Evolutionary conservation across 805 yeast genomes (phyloP).

Genomic region (Candida coquimbonensis): DNA sequence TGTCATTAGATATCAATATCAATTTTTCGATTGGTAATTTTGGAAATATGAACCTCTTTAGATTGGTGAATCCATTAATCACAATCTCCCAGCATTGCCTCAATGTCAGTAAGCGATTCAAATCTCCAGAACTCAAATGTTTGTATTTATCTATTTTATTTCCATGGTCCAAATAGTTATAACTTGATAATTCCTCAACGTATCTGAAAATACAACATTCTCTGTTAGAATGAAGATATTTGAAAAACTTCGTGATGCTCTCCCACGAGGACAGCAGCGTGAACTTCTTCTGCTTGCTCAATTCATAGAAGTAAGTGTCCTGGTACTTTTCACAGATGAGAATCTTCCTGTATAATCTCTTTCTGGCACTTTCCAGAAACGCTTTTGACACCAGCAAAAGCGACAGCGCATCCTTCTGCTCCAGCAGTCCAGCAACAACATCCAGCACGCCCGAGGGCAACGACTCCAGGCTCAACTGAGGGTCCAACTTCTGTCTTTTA

Average conservation of each 20-base stretch:
- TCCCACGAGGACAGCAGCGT: slow-evolving; percentile 17
- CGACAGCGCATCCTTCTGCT: slow-evolving; percentile 15
- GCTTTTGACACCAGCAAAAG: slow-evolving; percentile 9
- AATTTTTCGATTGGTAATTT: slow-evolving; percentile 15
- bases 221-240: slow-evolving; percentile 5
- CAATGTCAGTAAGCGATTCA: slow-evolving; percentile 11
- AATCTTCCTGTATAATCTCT: slow-evolving; percentile 17
- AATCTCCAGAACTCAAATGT: slow-evolving; percentile 8
- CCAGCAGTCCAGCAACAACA: slow-evolving; percentile 8
- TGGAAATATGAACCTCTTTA: slow-evolving; percentile 13
- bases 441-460: slow-evolving; percentile 16
- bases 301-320: slow-evolving; percentile 15
- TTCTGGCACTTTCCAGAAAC: slow-evolving; percentile 11
- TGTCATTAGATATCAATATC: not conserved
- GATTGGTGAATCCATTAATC: slow-evolving; percentile 8
- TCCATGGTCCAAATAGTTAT: slow-evolving; percentile 18
- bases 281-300: slow-evolving; percentile 5
- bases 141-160: slow-evolving; percentile 13
- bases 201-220: slow-evolving; percentile 6
- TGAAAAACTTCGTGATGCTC: slow-evolving; percentile 13
- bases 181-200: slow-evolving; percentile 17
- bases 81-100: slow-evolving; percentile 19
- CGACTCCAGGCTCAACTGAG: not conserved
- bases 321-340: slow-evolving; percentile 20
- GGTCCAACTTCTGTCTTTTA: not conserved